Percentiles rank a stretch among this genome's conserved stretches.
Evolutionary conservation across 139 green algal species (phyloP).

Genomic region (Chlorella sp.): DNA sequence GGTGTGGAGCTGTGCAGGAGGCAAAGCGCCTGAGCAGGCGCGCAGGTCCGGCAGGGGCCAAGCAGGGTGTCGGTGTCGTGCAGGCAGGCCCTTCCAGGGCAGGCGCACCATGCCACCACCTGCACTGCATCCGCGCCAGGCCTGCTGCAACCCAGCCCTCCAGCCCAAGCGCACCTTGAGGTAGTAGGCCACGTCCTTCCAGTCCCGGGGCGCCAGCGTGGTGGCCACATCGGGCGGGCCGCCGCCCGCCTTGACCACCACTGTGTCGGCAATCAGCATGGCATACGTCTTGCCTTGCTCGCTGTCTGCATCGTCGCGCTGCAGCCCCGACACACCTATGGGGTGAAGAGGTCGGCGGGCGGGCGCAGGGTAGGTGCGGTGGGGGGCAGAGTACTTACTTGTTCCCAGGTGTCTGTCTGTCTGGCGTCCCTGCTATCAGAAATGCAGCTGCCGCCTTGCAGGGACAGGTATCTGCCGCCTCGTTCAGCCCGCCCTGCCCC

Average conservation of each 20-base stretch:
- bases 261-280: constrained; percentile 92
- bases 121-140: neutral
- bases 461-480: too few species aligned
- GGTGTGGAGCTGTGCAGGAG: too few species aligned
- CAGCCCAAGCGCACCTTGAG: constrained; percentile 44
- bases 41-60: too few species aligned
- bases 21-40: too few species aligned
- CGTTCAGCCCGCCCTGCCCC: too few species aligned
- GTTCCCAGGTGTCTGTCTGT: too few species aligned
- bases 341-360: neutral
- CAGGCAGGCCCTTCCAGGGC: neutral
- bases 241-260: constrained; percentile 68
- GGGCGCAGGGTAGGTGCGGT: too few species aligned
- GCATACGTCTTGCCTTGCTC: constrained; percentile 57
- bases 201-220: constrained; percentile 54
- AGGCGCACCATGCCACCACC: too few species aligned
- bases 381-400: too few species aligned
- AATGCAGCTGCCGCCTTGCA: too few species aligned
- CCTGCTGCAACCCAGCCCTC: neutral
- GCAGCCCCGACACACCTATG: constrained; percentile 45
- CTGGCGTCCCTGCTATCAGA: too few species aligned
- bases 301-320: constrained; percentile 30
- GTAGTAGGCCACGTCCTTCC: constrained; percentile 77
- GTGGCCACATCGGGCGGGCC: constrained; percentile 75
- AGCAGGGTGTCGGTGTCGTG: neutral